Evolutionary conservation across 225 moss, liverwort and hornwort genomes (phyloP), one percentile per base, ranked within the genome.

Genomic region (Polytrichum formosum): DNA sequence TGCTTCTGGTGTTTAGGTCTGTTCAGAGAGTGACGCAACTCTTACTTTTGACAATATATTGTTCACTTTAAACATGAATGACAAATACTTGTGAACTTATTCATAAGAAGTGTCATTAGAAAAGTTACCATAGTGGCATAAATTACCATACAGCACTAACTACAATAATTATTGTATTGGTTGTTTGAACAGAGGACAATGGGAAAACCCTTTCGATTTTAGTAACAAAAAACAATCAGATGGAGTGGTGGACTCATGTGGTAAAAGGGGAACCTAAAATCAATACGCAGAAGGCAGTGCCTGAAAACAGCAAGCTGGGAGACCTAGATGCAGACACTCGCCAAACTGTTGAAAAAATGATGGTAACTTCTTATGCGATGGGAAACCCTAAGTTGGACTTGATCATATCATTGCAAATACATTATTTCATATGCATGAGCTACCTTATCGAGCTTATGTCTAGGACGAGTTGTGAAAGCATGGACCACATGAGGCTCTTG

Each of bases 301-400:
- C 97, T 56, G 94, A 88, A 65, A 98, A 98, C 71, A 98, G 97
- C 82, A 94, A 98, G 79, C 82, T 98, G 37, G 81, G 76, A 77
- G 97, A 94, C 79, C 71, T 98, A 79, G 97, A 98, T 71, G 63
- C 92, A 6, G 97, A 98, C 73, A 98, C 97, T 67, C 86, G 97
- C 26, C 94, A 94, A 74, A 98, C 94, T 27, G 94, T 98, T 55
- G 97, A 98, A 74, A 98, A 98, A 81, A 98, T 98, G 97, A 98
- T 98, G 97, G 95, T 95, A 80, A 9, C 73, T 20, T 26, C 73
- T 16, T 26, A 20, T 61, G 4, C 21, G 21, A 7, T 67, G 64
- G 62, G 46, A 10, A 4, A 13, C 46, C 16, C 13, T 0, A 46
- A 46, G 0, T 16, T 46, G 46, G 46, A 13, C 13, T 46, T 10